Percentiles rank a stretch among this genome's conserved stretches.
Conservation (phyloP, 306 rosid species). For the Vigna reflexopilosa region DNA sequence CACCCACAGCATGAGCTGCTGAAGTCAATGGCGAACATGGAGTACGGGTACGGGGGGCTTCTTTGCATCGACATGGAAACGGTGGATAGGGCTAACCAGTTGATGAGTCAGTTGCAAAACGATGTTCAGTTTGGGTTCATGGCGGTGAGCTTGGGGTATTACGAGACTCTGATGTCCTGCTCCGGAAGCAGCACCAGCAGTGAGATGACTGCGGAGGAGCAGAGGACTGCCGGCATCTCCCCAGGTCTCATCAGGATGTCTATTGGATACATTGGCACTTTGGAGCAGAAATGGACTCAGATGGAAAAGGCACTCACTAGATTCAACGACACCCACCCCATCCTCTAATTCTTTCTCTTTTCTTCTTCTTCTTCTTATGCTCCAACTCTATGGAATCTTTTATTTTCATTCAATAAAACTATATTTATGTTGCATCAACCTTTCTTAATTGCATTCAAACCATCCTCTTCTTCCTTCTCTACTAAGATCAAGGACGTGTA, state of each 20-base stretch:
- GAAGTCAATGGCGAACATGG: conserved; percentile 62
- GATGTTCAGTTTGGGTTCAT: conserved; percentile 72
- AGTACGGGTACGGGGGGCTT: conserved; percentile 81
- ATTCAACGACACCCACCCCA: conserved; percentile 36
- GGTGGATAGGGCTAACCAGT: conserved; percentile 67
- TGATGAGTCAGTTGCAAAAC: conserved; percentile 73
- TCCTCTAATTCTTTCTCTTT: not conserved
- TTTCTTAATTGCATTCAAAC: too few species aligned
- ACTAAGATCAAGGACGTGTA: too few species aligned
- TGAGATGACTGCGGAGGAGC: conserved; percentile 68
- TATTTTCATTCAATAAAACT: too few species aligned
- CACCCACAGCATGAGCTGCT: conserved; percentile 73
- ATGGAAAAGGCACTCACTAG: conserved; percentile 66
- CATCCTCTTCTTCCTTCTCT: too few species aligned
- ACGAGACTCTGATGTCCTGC: conserved; percentile 89
- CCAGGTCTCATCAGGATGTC: conserved; percentile 84
- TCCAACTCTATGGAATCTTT: too few species aligned
- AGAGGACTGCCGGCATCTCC: conserved; percentile 72
- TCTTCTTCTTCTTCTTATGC: too few species aligned
- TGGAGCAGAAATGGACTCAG: conserved; percentile 86
- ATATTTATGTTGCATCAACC: too few species aligned
- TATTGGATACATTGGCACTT: conserved; percentile 73
- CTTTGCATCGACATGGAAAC: conserved; percentile 87
- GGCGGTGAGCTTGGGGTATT: conserved; percentile 90
- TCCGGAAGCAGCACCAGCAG: conserved; percentile 94